These are phyloP conservation scores for Botryotinia narcissicola DNA, from an alignment of 2,329 filamentous ascomycete species.

Conservation along the genomic window DNA sequence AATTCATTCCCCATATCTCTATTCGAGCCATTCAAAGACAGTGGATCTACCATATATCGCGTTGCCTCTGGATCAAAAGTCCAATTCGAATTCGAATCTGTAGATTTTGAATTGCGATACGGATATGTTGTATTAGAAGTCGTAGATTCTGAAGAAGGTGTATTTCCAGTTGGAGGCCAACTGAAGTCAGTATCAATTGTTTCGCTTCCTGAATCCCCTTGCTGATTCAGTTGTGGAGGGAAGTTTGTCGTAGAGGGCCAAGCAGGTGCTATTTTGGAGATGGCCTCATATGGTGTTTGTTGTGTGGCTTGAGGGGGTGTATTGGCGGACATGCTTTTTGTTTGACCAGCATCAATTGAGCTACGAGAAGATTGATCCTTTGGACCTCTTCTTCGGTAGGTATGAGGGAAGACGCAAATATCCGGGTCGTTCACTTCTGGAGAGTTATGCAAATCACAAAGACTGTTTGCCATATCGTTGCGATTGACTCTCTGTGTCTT, in stretches of 20 bases:
- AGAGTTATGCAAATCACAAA: not conserved
- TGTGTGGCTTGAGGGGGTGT: not conserved
- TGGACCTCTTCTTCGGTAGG: not conserved
- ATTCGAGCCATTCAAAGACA: not conserved
- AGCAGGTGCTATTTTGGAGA: not conserved
- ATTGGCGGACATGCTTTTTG: not conserved
- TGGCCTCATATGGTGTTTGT: not conserved
- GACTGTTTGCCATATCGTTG: not conserved
- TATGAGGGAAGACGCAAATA: not conserved
- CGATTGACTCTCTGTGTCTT: slow-evolving; percentile 42
- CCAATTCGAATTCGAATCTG: not conserved
- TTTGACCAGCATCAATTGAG: not conserved
- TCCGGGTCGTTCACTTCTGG: not conserved
- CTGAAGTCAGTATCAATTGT: slow-evolving; percentile 17
- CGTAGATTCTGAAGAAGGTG: slow-evolving; percentile 21
- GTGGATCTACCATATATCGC: not conserved
- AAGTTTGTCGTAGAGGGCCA: not conserved
- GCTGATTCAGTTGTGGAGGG: not conserved
- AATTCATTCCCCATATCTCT: not conserved
- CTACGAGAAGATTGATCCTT: not conserved
- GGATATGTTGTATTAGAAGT: slow-evolving; percentile 7
- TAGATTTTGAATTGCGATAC: not conserved
- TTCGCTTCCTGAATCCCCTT: slow-evolving; percentile 2
- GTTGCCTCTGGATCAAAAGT: not conserved
- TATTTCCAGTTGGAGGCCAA: slow-evolving; percentile 15